A percentile compares a stretch with the other conserved stretches of the same genome.
These are phyloP conservation scores for Guadua angustifolia DNA, from an alignment of 176 grass and related monocot genomes.

Conservation along the genomic window DNA sequence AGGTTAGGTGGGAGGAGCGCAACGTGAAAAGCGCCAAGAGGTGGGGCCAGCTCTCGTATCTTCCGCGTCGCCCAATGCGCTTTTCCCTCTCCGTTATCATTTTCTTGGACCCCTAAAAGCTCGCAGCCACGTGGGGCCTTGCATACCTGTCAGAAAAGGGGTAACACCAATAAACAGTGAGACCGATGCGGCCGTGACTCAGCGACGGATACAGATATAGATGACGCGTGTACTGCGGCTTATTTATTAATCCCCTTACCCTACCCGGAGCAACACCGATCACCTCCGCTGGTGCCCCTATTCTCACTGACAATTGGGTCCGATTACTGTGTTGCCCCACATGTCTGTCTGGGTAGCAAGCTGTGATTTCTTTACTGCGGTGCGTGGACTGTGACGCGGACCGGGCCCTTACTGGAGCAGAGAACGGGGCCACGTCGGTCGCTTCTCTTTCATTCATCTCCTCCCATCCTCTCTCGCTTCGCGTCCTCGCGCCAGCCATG, in stretches of 20 bases:
- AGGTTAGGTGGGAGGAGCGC: too few relatives aligned
- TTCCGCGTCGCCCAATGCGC: not conserved
- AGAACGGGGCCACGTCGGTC: not conserved
- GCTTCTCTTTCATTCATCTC: not conserved
- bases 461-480: not conserved
- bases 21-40: not conserved
- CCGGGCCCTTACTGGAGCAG: not conserved
- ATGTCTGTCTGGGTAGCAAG: not conserved
- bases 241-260: not conserved
- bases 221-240: not conserved
- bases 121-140: not conserved
- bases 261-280: slow-evolving; percentile 2
- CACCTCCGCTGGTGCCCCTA: too few relatives aligned
- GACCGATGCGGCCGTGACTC: slow-evolving; percentile 37
- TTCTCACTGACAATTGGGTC: not conserved
- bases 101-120: too few relatives aligned
- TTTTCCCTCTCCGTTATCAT: too few relatives aligned
- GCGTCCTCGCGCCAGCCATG: slow-evolving; percentile 25
- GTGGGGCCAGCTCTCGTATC: not conserved
- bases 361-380: not conserved
- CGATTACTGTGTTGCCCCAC: accelerated
- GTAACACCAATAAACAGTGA: slow-evolving; percentile 31
- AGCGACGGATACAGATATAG: slow-evolving; percentile 31
- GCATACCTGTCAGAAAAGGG: not conserved
- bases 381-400: slow-evolving; percentile 17